A percentile compares a stretch with the other conserved stretches of the same genome.
Evolutionary conservation across 2,329 filamentous ascomycete genomes (phyloP).

Genomic region (Colletotrichum agaves): DNA sequence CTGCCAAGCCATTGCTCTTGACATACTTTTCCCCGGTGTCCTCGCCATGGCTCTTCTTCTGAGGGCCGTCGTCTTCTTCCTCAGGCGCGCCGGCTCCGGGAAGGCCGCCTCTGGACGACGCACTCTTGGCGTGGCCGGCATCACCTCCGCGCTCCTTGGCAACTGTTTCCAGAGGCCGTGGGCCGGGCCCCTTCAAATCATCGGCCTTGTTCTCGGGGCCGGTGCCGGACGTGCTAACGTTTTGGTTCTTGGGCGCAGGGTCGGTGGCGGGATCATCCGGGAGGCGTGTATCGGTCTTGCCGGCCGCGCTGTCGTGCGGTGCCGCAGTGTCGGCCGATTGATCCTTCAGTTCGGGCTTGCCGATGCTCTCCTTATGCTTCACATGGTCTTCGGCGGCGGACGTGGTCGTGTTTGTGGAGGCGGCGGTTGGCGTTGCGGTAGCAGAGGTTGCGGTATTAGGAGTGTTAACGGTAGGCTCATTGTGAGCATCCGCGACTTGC

Average conservation of each 20-base stretch:
- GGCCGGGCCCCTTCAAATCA: slow-evolving; percentile 55
- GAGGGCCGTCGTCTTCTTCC: slow-evolving; percentile 38
- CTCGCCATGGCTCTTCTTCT: slow-evolving; percentile 43
- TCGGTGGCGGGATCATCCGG: slow-evolving; percentile 50
- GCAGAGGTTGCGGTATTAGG: too few relatives aligned
- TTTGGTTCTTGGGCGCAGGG: slow-evolving; percentile 48
- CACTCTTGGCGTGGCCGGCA: slow-evolving; percentile 41
- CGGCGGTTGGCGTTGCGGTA: neutral
- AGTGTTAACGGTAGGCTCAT: neutral
- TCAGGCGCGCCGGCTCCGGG: slow-evolving; percentile 29
- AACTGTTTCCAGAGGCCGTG: slow-evolving; percentile 53
- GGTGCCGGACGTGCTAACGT: slow-evolving; percentile 47
- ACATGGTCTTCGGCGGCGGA: neutral
- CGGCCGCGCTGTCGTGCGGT: slow-evolving; percentile 39
- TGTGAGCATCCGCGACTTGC: neutral
- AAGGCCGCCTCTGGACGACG: slow-evolving; percentile 34
- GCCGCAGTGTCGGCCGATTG: slow-evolving; percentile 39
- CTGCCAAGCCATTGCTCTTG: slow-evolving; percentile 66
- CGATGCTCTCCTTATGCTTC: slow-evolving; percentile 32
- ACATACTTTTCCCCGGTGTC: slow-evolving; percentile 68
- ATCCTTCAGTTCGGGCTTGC: slow-evolving; percentile 39
- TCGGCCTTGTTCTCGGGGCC: slow-evolving; percentile 47
- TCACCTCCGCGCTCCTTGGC: slow-evolving; percentile 49
- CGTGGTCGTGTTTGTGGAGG: neutral
- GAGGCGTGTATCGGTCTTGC: slow-evolving; percentile 54